A percentile compares a stretch with the other conserved stretches of the same genome.
Conservation (phyloP, 2,329 filamentous ascomycete genomes). For the Aureobasidium zeae region DNA sequence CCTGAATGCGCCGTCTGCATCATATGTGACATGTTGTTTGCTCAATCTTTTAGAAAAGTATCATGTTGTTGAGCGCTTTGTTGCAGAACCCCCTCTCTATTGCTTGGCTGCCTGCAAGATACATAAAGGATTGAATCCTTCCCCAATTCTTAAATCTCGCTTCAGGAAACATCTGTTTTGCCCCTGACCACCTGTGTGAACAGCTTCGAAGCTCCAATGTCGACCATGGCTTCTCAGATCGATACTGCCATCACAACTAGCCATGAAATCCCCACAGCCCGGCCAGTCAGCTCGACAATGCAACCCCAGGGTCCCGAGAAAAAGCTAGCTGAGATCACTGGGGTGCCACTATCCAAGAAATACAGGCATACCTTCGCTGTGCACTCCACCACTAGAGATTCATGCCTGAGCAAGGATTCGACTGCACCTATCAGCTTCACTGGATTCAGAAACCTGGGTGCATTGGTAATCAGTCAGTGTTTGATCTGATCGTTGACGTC, state of each 20-base stretch:
- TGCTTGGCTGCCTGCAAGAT: not conserved
- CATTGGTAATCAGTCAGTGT: constrained; percentile 66
- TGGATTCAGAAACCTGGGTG: constrained; percentile 93
- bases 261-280: constrained; percentile 12
- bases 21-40: constrained; percentile 5
- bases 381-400: constrained; percentile 62
- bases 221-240: constrained; percentile 13
- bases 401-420: constrained; percentile 79
- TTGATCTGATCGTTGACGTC: not conserved
- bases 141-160: too few relatives aligned
- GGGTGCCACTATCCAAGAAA: constrained; percentile 41
- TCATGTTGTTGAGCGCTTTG: constrained; percentile 10
- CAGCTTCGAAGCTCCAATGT: not conserved
- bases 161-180: too few relatives aligned
- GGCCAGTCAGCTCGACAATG: not conserved
- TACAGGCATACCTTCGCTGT: constrained; percentile 90
- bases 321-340: not conserved
- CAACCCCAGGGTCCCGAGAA: not conserved
- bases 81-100: constrained; percentile 4
- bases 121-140: too few relatives aligned
- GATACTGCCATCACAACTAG: constrained; percentile 14
- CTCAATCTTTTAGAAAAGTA: not conserved
- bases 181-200: not conserved
- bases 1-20: too few relatives aligned
- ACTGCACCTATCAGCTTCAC: constrained; percentile 69